phyloP scores from a whole-genome alignment of 1,284 basidiomycete genomes.

The Tylopilus sp. region DNA sequence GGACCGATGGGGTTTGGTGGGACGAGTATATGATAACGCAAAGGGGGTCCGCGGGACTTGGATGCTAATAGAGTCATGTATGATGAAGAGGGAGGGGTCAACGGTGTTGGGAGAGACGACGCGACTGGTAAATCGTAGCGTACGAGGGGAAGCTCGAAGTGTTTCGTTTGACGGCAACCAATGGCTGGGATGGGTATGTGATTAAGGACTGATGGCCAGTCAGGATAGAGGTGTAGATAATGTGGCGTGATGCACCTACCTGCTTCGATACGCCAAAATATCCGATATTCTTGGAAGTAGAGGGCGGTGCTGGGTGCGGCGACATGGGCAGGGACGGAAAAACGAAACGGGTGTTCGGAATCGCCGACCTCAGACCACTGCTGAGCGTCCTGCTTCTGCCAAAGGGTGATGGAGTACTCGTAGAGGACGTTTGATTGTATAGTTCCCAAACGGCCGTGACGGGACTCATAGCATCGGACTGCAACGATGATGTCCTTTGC shows the following conservation, averaged over 20 bases:
- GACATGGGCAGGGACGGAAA: slow-evolving; percentile 60
- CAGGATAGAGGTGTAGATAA: slow-evolving; percentile 11
- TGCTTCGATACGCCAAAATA: slow-evolving; percentile 80
- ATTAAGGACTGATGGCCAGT: slow-evolving; percentile 49
- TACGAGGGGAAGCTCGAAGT: slow-evolving; percentile 63
- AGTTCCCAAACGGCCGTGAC: slow-evolving; percentile 55
- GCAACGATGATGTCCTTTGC: slow-evolving; percentile 63
- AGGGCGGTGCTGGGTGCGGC: slow-evolving; percentile 63
- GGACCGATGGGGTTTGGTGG: slow-evolving; percentile 52
- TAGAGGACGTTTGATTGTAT: slow-evolving; percentile 60
- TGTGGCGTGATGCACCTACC: slow-evolving; percentile 43
- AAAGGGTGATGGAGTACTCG: slow-evolving; percentile 61
- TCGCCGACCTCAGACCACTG: slow-evolving; percentile 60
- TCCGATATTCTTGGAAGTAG: slow-evolving; percentile 71
- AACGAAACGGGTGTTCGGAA: slow-evolving; percentile 64
- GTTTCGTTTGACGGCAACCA: slow-evolving; percentile 61
- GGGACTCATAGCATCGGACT: slow-evolving; percentile 75
- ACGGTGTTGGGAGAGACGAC: slow-evolving; percentile 31
- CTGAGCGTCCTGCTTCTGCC: slow-evolving; percentile 57
- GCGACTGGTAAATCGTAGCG: slow-evolving; percentile 56
- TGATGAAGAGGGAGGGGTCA: slow-evolving; percentile 33
- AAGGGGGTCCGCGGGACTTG: slow-evolving; percentile 44
- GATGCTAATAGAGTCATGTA: slow-evolving; percentile 39
- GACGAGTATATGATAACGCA: slow-evolving; percentile 47
- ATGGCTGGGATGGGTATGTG: slow-evolving; percentile 62